These are phyloP conservation scores for Lentinula sp. DNA, from an alignment of 768 basidiomycete species.

Conservation along the genomic window DNA sequence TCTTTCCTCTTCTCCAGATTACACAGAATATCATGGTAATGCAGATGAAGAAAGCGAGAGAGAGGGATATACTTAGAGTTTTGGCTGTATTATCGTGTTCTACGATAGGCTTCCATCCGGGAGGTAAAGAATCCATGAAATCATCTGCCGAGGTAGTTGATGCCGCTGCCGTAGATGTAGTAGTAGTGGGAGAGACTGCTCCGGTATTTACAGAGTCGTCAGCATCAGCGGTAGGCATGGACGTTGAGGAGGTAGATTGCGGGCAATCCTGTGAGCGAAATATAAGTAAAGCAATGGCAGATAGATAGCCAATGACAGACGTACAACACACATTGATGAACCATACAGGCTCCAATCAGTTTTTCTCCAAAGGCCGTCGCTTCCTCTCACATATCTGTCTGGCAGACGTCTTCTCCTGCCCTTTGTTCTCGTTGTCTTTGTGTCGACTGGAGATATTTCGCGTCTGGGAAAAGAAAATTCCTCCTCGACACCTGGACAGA, in stretches of 20 bases:
- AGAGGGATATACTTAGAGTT: conserved; percentile 54
- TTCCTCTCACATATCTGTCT: conserved; percentile 44
- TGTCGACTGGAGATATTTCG: background rate
- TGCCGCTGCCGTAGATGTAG: background rate
- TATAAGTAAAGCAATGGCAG: background rate
- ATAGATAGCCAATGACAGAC: conserved; percentile 14
- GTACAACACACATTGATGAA: conserved; percentile 57
- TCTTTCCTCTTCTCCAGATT: conserved; percentile 48
- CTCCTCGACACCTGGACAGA: conserved; percentile 45
- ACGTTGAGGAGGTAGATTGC: background rate
- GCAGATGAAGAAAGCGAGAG: conserved; percentile 56
- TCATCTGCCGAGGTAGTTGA: conserved; percentile 11
- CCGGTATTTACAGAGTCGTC: conserved; percentile 4
- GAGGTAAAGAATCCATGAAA: conserved; percentile 39
- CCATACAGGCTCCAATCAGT: conserved; percentile 60
- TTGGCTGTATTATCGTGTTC: conserved; percentile 32
- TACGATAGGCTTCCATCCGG: conserved; percentile 40
- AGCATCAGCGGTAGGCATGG: background rate
- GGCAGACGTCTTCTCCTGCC: conserved; percentile 32
- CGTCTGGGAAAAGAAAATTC: conserved; percentile 8
- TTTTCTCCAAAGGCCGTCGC: conserved; percentile 55
- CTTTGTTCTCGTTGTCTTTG: background rate
- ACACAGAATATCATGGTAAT: conserved; percentile 56
- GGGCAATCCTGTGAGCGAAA: background rate
- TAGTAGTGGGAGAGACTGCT: background rate